A percentile compares a stretch with the other conserved stretches of the same genome.
Conservation (phyloP, 768 basidiomycete genomes). For the Mycena polygramma region DNA sequence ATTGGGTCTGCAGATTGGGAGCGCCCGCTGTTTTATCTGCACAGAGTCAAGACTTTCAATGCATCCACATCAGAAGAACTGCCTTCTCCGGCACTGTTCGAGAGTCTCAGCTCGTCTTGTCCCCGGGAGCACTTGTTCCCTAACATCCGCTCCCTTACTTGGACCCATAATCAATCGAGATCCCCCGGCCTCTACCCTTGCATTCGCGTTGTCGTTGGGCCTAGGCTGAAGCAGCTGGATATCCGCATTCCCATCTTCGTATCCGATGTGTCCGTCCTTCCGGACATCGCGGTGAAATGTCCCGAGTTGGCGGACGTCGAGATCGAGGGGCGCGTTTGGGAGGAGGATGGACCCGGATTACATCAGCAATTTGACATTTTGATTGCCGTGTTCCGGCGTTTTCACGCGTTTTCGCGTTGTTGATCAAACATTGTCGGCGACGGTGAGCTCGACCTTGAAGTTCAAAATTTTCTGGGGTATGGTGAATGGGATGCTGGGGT, state of each 20-base stretch:
- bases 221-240: neutral
- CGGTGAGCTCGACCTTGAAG: no score
- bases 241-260: neutral
- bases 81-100: neutral
- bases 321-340: neutral
- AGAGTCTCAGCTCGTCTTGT: neutral
- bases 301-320: neutral
- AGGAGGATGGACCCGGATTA: neutral
- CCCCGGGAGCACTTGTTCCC: conserved; percentile 10
- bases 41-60: neutral
- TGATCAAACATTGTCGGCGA: no score
- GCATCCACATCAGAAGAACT: neutral
- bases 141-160: neutral
- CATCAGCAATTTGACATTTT: no score
- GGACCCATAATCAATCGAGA: neutral
- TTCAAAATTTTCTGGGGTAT: no score
- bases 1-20: neutral
- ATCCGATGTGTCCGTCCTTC: neutral
- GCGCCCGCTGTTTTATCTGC: neutral
- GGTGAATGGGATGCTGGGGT: no score
- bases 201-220: neutral
- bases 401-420: no score
- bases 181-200: neutral
- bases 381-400: no score
- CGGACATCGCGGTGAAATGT: neutral